A percentile compares a stretch with the other conserved stretches of the same genome.
Evolutionary conservation across 2,329 filamentous ascomycete genomes (phyloP).

Genomic region (Calonectria pteridis): DNA sequence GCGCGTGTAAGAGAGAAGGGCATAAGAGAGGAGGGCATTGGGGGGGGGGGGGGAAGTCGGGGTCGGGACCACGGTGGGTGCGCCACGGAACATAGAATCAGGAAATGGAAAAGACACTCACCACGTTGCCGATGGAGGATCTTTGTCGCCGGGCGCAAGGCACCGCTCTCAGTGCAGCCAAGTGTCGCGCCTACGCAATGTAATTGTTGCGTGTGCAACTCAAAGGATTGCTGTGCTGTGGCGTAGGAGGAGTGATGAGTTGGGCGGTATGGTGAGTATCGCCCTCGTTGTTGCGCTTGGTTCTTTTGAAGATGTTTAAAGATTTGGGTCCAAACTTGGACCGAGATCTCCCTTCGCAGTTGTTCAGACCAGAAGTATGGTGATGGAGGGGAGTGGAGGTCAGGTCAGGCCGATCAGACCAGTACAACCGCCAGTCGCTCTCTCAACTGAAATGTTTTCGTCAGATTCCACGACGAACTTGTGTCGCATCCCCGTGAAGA

Average conservation of each 20-base stretch:
- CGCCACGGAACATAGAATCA: background rate
- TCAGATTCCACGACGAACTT: slow-evolving; percentile 13
- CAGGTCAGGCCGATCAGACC: slow-evolving; percentile 15
- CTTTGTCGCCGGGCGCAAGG: slow-evolving; percentile 9
- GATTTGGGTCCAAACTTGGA: background rate
- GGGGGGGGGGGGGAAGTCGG: background rate
- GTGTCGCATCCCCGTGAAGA: slow-evolving; percentile 9
- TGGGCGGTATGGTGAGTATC: background rate
- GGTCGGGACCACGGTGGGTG: slow-evolving; percentile 6
- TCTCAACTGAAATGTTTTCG: slow-evolving; percentile 8
- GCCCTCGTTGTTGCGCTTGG: background rate
- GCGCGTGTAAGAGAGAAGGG: slow-evolving; percentile 11
- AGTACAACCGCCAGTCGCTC: background rate
- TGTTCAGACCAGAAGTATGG: background rate
- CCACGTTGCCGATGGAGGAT: slow-evolving; percentile 13
- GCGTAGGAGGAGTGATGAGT: background rate
- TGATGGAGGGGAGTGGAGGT: slow-evolving; percentile 15
- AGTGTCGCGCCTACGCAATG: background rate
- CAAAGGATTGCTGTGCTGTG: background rate
- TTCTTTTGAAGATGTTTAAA: background rate
- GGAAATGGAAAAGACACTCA: slow-evolving; percentile 11
- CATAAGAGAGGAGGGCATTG: background rate
- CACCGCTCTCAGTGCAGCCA: background rate
- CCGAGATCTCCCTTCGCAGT: background rate
- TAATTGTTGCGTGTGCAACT: background rate